Conservation (phyloP, 164 flowering plant species). For the Protea cynaroides region DNA sequence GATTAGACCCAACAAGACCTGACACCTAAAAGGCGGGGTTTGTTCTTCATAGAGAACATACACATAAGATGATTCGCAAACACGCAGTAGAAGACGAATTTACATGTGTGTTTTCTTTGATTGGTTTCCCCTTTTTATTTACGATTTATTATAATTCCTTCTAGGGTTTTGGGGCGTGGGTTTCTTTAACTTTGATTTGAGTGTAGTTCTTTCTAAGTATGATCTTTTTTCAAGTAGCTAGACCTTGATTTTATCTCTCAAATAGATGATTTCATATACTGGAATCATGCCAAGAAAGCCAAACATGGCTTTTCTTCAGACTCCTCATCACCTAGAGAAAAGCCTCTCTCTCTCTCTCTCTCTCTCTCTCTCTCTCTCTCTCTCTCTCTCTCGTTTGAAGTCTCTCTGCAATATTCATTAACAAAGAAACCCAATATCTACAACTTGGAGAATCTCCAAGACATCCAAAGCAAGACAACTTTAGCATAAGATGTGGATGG, state of each 20-base stretch:
- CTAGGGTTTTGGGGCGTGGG: constrained; percentile 5
- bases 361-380: background rate
- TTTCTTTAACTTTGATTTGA: constrained; percentile 16
- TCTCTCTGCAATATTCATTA: constrained; percentile 23
- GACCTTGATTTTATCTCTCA: constrained; percentile 14
- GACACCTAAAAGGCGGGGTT: constrained; percentile 11
- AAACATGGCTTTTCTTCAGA: constrained; percentile 14
- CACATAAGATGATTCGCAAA: background rate
- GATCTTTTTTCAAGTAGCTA: constrained; percentile 7
- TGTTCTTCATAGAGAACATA: constrained; percentile 11
- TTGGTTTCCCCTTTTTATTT: background rate
- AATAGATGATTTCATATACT: constrained; percentile 2
- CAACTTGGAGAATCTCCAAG: constrained; percentile 45
- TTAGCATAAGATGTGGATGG: constrained; percentile 27
- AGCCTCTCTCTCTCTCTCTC: constrained; percentile 16
- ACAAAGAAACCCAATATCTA: constrained; percentile 30
- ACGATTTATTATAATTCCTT: background rate
- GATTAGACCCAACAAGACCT: background rate
- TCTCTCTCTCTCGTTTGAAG: constrained; percentile 7
- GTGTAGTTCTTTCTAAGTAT: constrained; percentile 10
- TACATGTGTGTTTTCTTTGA: background rate
- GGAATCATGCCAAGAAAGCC: constrained; percentile 19
- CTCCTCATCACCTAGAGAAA: constrained; percentile 5
- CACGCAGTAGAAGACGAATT: background rate
- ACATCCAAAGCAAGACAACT: constrained; percentile 27